Conservation (phyloP, 2,329 filamentous ascomycete species). For the Thielaviopsis ethacetica region DNA sequence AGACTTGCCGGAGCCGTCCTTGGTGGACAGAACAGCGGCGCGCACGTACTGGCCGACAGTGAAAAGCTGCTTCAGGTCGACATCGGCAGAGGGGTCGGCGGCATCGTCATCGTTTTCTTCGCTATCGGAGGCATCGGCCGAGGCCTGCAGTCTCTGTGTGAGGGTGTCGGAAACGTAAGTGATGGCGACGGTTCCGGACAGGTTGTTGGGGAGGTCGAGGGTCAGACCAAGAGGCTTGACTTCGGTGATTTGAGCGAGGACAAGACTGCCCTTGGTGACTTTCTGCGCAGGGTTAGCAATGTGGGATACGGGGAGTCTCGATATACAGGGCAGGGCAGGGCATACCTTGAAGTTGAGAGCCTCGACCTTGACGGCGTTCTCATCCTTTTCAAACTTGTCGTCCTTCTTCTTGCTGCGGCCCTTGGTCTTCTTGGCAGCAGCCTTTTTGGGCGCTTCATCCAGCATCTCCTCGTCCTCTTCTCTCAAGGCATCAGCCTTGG, state of each 20-base stretch:
- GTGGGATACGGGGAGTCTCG: conserved; percentile 4
- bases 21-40: conserved; percentile 63
- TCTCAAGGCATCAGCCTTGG: conserved; percentile 78
- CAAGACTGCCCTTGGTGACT: conserved; percentile 66
- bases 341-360: conserved; percentile 76
- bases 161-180: conserved; percentile 78
- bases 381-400: conserved; percentile 27
- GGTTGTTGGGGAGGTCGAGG: conserved; percentile 79
- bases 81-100: conserved; percentile 32
- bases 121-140: conserved; percentile 35
- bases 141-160: conserved; percentile 58
- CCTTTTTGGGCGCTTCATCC: conserved; percentile 4
- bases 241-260: conserved; percentile 71
- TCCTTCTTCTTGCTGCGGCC: conserved; percentile 31
- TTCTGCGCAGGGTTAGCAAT: conserved; percentile 35
- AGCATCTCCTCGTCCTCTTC: conserved; percentile 48
- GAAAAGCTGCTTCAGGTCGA: conserved; percentile 59
- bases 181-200: conserved; percentile 75
- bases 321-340: conserved; percentile 12
- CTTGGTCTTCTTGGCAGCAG: conserved; percentile 24
- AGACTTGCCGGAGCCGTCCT: conserved; percentile 38
- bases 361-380: conserved; percentile 56
- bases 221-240: conserved; percentile 68
- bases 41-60: conserved; percentile 75
- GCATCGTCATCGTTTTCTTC: conserved; percentile 35